Evolutionary conservation across 1,139 yeast genomes (phyloP), one percentile per base, ranked within the genome.

Genomic region (Geotrichum reessii): DNA sequence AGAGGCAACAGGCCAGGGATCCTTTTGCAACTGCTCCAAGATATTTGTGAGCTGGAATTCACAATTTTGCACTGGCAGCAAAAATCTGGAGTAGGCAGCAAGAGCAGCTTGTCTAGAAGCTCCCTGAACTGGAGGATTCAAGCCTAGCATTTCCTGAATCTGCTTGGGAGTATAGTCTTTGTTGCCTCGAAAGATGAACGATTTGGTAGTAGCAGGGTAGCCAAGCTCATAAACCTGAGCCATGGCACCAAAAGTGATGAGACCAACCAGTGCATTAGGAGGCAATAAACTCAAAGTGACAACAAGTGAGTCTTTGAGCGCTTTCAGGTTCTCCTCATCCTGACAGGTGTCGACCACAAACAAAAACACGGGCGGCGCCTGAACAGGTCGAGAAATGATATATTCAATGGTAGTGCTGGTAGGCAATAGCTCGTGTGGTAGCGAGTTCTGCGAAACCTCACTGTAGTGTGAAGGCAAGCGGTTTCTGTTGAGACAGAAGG

Each of bases 261-360:
- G 81, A 53, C 99, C 98, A 62, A 93, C 86, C 62, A 92, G 80
- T 1, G 97, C 95, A 70, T 93, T 91, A 52, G 96, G 95, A 37
- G 99, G 99, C 69, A 93, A 81, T 66, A 89, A 77, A 59, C 89
- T 82, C 67, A 95, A 80, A 14, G 96, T 85, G 61, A 90, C 85
- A 60, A 91, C 83, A 68, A 93, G 79, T 37, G 96, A 82, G 66
- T 91, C 97, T 72, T 90, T 90, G 73, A 93, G 80, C 9, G 97
- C 93, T 72, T 86, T 83, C 70, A 93, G 79, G 73, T 91, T 93
- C 68, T 93, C 99, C 60, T 85, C 90, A 69, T 95, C 98, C 73
- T 95, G 97, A 71, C 99, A 93, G 64, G 92, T 78, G 73, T 93
- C 99, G 66, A 93, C 85, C 44, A 91, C 95, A 71, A 90, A 90